Conservation (phyloP, 805 yeast genomes). For the Wickerhamiella azymoides region DNA sequence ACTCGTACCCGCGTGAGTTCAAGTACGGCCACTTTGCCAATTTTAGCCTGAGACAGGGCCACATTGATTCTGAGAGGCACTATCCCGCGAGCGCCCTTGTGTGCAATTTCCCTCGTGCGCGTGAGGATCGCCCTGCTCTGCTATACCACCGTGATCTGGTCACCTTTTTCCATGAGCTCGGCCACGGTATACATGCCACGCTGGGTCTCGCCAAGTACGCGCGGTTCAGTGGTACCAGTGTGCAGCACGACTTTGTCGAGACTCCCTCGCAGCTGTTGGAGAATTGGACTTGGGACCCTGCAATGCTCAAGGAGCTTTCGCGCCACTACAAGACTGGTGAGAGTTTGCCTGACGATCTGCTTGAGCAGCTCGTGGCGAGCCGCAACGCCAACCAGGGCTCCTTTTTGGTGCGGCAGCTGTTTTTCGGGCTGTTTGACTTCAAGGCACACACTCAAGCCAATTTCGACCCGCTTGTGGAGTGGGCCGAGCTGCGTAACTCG, state of each 20-base stretch:
- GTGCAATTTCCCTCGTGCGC: slow-evolving; percentile 72
- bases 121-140: slow-evolving; percentile 53
- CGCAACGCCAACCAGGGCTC: slow-evolving; percentile 69
- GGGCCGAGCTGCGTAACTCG: slow-evolving; percentile 58
- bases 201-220: slow-evolving; percentile 52
- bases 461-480: slow-evolving; percentile 38
- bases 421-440: slow-evolving; percentile 69
- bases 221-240: slow-evolving; percentile 63
- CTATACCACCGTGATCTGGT: slow-evolving; percentile 66
- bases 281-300: slow-evolving; percentile 71
- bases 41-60: slow-evolving; percentile 26
- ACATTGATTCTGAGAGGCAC: slow-evolving; percentile 22
- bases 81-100: slow-evolving; percentile 68
- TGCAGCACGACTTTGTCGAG: slow-evolving; percentile 78
- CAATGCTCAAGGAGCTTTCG: slow-evolving; percentile 43
- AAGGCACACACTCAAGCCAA: slow-evolving; percentile 37
- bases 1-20: slow-evolving; percentile 73
- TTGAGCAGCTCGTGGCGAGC: slow-evolving; percentile 44
- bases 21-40: slow-evolving; percentile 85
- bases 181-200: slow-evolving; percentile 75
- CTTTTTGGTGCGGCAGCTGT: slow-evolving; percentile 59
- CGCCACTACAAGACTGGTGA: slow-evolving; percentile 50
- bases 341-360: slow-evolving; percentile 41
- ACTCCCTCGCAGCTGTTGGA: slow-evolving; percentile 86
- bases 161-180: slow-evolving; percentile 80